Evolutionary conservation across 2,329 filamentous ascomycete species (phyloP).

Genomic region (Colletotrichum tamarilloi): DNA sequence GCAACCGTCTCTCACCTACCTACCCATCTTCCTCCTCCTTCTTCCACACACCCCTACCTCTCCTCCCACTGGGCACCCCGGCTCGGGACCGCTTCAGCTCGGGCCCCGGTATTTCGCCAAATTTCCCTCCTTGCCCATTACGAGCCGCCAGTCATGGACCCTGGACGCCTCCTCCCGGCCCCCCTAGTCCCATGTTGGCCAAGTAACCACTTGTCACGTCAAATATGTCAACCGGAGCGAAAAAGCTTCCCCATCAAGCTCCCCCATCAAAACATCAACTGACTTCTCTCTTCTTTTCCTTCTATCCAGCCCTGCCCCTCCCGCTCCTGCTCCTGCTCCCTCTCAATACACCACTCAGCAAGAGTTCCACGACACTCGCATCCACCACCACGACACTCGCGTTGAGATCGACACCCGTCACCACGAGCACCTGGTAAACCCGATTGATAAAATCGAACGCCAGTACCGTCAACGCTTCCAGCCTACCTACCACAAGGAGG

Average conservation of each 20-base stretch:
- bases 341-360: constrained; percentile 44
- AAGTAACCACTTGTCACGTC: constrained; percentile 36
- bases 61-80: constrained; percentile 29
- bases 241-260: constrained; percentile 35
- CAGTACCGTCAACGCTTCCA: constrained; percentile 73
- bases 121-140: constrained; percentile 33
- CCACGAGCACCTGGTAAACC: constrained; percentile 58
- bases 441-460: constrained; percentile 73
- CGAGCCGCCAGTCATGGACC: constrained; percentile 34
- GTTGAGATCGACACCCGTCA: constrained; percentile 71
- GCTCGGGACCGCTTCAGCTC: constrained; percentile 27
- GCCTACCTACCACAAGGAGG: constrained; percentile 57
- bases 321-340: constrained; percentile 30
- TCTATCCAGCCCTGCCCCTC: constrained; percentile 34
- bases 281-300: constrained; percentile 38
- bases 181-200: constrained; percentile 37
- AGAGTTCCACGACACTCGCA: constrained; percentile 71
- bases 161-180: constrained; percentile 31
- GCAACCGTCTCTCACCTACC: constrained; percentile 12
- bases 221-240: constrained; percentile 29
- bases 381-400: constrained; percentile 74
- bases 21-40: constrained; percentile 21
- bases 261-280: constrained; percentile 40
- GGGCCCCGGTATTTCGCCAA: constrained; percentile 32
- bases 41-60: constrained; percentile 15